These are phyloP conservation scores for Puccinia novopanici DNA, from an alignment of 1,284 basidiomycete species.

Conservation along the genomic window DNA sequence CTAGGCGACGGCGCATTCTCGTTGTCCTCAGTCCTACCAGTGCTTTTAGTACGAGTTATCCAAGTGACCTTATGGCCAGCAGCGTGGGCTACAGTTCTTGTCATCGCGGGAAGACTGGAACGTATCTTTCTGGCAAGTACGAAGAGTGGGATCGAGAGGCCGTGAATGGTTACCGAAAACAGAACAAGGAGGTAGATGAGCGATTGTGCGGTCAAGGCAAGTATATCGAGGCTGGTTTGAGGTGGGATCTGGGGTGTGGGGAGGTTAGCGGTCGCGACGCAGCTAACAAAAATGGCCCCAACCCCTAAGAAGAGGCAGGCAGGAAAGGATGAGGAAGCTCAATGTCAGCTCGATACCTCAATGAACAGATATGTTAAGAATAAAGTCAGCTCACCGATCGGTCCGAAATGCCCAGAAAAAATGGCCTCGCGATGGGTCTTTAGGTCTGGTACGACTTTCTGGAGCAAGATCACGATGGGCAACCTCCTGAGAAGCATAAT, in stretches of 20 bases:
- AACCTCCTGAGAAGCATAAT: conserved; percentile 77
- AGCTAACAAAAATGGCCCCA: conserved; percentile 82
- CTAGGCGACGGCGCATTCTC: background rate
- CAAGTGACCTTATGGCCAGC: conserved; percentile 52
- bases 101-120: conserved; percentile 82
- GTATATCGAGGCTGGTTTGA: conserved; percentile 67
- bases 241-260: conserved; percentile 66
- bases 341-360: background rate
- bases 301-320: conserved; percentile 54
- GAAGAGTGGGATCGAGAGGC: conserved; percentile 82
- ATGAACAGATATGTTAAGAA: background rate
- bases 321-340: background rate
- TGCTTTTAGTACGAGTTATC: conserved; percentile 13
- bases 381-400: conserved; percentile 48
- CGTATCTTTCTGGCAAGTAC: conserved; percentile 84
- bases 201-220: conserved; percentile 77
- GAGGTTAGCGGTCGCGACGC: conserved; percentile 71
- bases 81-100: conserved; percentile 67
- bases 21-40: background rate
- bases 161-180: conserved; percentile 74
- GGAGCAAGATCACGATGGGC: conserved; percentile 77
- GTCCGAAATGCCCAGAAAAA: conserved; percentile 84
- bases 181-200: conserved; percentile 89
- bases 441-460: conserved; percentile 87
- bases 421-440: conserved; percentile 80